Evolutionary conservation across 2,329 filamentous ascomycete genomes (phyloP), one percentile per base, ranked within the genome.

Genomic region (Fonsecaea nubica): DNA sequence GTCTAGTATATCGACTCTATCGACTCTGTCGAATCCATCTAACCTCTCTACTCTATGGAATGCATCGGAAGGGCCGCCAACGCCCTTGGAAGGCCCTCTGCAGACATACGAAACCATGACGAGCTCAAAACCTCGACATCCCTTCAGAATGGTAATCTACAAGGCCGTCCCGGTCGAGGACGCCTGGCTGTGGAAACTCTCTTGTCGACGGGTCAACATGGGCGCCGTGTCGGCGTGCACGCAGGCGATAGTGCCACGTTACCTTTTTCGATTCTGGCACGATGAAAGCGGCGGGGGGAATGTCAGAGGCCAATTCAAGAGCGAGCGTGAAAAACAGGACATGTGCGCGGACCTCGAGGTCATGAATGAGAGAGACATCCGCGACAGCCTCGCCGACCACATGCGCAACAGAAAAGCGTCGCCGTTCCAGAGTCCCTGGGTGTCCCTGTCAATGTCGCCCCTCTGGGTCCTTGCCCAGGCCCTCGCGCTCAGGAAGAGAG

Each of bases 381-480:
- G n/a, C 15, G 60, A 63, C 1, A 56, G 38, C 40, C 52, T 63
- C 25, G 8, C 10, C 1, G 25, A 30, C 7, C 60, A 63, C 32
- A 58, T 58, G 30, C 4, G 13, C 13, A 21, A 13, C 10, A 35
- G 32, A 25, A 63, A 56, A 45, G 48, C 25, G 25, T 25, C 25
- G 30, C 3, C 7, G 7, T 65, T 61, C 25, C 45, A 32, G 18
- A 65, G 63, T 25, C 63, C 33, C 15, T 61, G 57, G 50, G 32
- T 65, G 8, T 65, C 63, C 12, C 60, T 65, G 15, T n/a, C 63
- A 10, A 42, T 10, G 6, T 65, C 63, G 7, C 30, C 56, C 13
- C 25, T 61, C 10, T 61, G 40, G 25, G 38, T 36, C 18, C 12
- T 65, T 8, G 15, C 25, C 10, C 13, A 32, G n/a, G 63, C 58